Evolutionary conservation across 2,329 filamentous ascomycete species (phyloP).

Genomic region (Hirsutella rhossiliensis): DNA sequence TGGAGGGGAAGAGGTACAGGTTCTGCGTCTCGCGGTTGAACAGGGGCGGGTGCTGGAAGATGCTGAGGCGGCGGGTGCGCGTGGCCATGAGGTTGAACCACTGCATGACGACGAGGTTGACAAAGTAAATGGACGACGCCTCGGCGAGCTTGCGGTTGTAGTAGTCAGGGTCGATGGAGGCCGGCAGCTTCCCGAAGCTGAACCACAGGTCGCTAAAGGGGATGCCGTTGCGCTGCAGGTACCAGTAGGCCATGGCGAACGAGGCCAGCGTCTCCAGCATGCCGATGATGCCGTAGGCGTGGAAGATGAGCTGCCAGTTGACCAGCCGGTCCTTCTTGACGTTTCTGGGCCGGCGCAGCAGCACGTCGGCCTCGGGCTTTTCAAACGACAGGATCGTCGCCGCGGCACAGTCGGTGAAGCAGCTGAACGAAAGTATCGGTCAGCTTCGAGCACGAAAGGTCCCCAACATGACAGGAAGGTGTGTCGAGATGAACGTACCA

Average conservation of each 20-base stretch:
- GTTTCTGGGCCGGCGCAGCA: conserved; percentile 56
- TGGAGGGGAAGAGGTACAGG: conserved; percentile 56
- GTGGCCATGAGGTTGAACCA: conserved; percentile 65
- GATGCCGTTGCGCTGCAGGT: conserved; percentile 49
- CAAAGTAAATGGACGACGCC: conserved; percentile 66
- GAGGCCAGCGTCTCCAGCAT: conserved; percentile 47
- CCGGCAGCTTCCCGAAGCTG: conserved; percentile 44
- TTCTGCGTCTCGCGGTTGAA: conserved; percentile 57
- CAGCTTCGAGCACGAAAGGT: not conserved
- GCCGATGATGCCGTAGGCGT: conserved; percentile 62
- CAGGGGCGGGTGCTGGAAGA: conserved; percentile 61
- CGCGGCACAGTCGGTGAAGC: conserved; percentile 66
- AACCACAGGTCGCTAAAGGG: conserved; percentile 57
- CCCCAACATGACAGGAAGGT: not conserved
- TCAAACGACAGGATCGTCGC: conserved; percentile 67
- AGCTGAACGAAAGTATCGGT: conserved; percentile 26
- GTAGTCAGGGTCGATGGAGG: conserved; percentile 37
- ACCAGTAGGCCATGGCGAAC: conserved; percentile 57
- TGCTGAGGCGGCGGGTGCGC: conserved; percentile 50
- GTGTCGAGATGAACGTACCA: conserved; percentile 25
- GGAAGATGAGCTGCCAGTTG: conserved; percentile 58
- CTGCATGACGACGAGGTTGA: conserved; percentile 73
- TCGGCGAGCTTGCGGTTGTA: conserved; percentile 45
- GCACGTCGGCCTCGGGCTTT: conserved; percentile 62
- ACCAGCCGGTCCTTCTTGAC: conserved; percentile 61